phyloP scores from a whole-genome alignment of 202 grass and related monocot genomes.

The Musa balbisiana region DNA sequence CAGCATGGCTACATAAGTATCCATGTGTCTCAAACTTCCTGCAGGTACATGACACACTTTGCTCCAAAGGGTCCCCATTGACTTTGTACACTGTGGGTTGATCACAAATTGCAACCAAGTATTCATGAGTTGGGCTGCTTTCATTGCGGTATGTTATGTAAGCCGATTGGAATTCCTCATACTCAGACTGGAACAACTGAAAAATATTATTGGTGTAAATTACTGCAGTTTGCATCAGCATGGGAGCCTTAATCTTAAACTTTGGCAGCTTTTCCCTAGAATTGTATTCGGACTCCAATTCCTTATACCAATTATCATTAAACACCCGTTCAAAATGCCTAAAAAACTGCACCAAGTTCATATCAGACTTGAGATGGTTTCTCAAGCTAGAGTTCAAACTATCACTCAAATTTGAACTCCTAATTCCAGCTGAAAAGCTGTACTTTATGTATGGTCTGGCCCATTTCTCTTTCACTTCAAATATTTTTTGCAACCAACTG shows the following conservation, averaged over 20 bases:
- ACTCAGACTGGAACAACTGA: conserved; percentile 48
- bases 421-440: conserved; percentile 56
- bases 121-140: conserved; percentile 32
- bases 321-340: conserved; percentile 39
- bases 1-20: conserved; percentile 51
- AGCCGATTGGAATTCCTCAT: conserved; percentile 64
- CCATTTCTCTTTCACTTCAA: conserved; percentile 71
- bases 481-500: conserved; percentile 47
- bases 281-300: conserved; percentile 46
- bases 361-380: conserved; percentile 39
- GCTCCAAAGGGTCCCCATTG: conserved; percentile 47
- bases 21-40: conserved; percentile 53
- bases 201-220: conserved; percentile 60
- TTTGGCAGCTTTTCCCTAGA: conserved; percentile 49
- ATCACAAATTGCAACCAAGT: conserved; percentile 47
- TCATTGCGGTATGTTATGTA: conserved; percentile 57
- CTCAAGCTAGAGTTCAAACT: conserved; percentile 33
- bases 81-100: conserved; percentile 49
- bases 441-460: conserved; percentile 47
- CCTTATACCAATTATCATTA: conserved; percentile 37
- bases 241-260: conserved; percentile 65
- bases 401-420: conserved; percentile 45
- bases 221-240: conserved; percentile 46
- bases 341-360: conserved; percentile 37
- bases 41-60: conserved; percentile 48